phyloP scores from a whole-genome alignment of 139 green algal genomes.

The Yamagishiella unicocca region DNA sequence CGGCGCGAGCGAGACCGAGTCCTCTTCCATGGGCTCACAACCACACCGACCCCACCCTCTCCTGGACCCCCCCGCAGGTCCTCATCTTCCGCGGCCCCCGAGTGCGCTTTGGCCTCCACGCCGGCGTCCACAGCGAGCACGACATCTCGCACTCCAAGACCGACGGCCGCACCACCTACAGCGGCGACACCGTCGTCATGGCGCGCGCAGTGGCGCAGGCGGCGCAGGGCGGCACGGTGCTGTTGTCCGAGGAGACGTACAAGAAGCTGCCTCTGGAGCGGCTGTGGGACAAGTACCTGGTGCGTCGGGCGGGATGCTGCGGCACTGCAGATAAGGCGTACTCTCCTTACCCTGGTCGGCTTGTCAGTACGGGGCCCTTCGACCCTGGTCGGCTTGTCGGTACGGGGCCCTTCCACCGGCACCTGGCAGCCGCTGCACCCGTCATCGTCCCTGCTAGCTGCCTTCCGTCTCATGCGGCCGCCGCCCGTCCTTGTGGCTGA shows the following conservation, averaged over 20 bases:
- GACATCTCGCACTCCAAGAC: slow-evolving; percentile 40
- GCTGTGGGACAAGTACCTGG: slow-evolving; percentile 57
- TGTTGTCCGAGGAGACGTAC: slow-evolving; percentile 60
- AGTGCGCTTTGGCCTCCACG: slow-evolving; percentile 54
- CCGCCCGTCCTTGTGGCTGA: too few species aligned
- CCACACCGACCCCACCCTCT: not conserved
- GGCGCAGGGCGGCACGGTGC: slow-evolving; percentile 59
- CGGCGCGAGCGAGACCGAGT: too few species aligned
- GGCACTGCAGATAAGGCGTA: too few species aligned
- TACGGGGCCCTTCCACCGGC: too few species aligned
- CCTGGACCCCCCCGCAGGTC: slow-evolving; percentile 4
- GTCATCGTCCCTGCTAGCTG: too few species aligned
- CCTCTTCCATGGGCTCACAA: too few species aligned
- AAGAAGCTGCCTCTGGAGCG: slow-evolving; percentile 62
- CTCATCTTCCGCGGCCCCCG: slow-evolving; percentile 50
- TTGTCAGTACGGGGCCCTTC: too few species aligned
- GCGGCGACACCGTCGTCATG: slow-evolving; percentile 43
- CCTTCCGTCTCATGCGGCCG: too few species aligned
- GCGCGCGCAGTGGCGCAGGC: slow-evolving; percentile 53
- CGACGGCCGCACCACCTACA: slow-evolving; percentile 45
- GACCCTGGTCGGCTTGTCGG: too few species aligned
- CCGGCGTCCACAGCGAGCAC: slow-evolving; percentile 45
- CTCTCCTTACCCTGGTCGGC: too few species aligned
- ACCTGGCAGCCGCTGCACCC: too few species aligned
- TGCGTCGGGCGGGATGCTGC: not conserved